Evolutionary conservation across 148 eudicot genomes (phyloP).

Genomic region (Vaccinium vitisidaea): DNA sequence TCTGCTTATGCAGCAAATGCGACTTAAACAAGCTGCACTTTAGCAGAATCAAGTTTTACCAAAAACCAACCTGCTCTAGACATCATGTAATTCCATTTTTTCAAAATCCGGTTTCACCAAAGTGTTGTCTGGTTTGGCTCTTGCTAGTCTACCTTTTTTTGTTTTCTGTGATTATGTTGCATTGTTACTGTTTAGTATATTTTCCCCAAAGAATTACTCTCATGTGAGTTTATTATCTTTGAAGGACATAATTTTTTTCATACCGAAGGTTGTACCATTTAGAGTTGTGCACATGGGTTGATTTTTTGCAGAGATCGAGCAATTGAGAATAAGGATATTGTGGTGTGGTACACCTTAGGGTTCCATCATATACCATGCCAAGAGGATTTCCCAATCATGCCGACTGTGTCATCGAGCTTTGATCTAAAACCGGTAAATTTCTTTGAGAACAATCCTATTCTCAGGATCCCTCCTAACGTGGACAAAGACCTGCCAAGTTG

Average conservation of each 20-base stretch:
- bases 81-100: no score
- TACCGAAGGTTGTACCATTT: background rate
- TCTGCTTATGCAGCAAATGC: no score
- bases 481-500: conserved; percentile 72
- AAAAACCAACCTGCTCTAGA: background rate
- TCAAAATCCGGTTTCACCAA: background rate
- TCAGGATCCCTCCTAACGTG: conserved; percentile 50
- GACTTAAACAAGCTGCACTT: background rate
- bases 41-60: background rate
- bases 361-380: conserved; percentile 95
- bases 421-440: conserved; percentile 90
- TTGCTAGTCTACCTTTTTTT: no score
- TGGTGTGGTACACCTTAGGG: conserved; percentile 88
- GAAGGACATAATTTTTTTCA: background rate
- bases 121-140: background rate
- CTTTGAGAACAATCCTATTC: conserved; percentile 86
- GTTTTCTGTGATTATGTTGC: no score
- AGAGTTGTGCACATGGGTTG: background rate
- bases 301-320: conserved; percentile 62
- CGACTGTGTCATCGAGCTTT: conserved; percentile 85
- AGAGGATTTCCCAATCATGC: conserved; percentile 94
- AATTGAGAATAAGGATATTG: conserved; percentile 83
- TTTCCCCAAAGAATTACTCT: no score
- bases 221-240: no score
- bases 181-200: no score